These are phyloP conservation scores for Alternaria sp. DNA, from an alignment of 2,329 filamentous ascomycete species.

Conservation along the genomic window DNA sequence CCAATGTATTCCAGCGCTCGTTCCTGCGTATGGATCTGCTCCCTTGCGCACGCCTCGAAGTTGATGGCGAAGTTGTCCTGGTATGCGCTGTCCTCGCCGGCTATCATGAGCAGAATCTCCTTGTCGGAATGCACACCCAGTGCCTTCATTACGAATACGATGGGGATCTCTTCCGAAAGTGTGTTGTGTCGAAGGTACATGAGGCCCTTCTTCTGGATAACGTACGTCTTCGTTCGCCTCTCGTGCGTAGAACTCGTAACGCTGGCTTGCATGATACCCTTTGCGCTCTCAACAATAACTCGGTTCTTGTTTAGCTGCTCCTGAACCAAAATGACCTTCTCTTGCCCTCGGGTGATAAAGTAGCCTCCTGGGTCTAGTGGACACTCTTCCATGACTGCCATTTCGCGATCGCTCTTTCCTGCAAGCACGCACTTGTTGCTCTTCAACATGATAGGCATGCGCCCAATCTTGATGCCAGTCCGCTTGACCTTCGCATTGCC, in stretches of 20 bases:
- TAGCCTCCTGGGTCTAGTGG: conserved; percentile 96
- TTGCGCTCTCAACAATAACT: conserved; percentile 96
- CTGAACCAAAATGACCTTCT: conserved; percentile 98
- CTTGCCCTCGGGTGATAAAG: conserved; percentile 96
- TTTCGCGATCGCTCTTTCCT: conserved; percentile 83
- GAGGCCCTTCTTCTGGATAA: conserved; percentile 90
- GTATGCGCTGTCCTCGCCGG: conserved; percentile 84
- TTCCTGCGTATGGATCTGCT: conserved; percentile 88
- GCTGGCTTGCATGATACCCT: conserved; percentile 91
- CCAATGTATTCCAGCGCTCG: conserved; percentile 95
- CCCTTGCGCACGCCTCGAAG: conserved; percentile 88
- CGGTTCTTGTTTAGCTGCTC: conserved; percentile 99
- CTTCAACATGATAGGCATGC: conserved; percentile 95
- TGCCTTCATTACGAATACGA: conserved; percentile 91
- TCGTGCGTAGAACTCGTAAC: conserved; percentile 95
- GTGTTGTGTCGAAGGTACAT: conserved; percentile 93
- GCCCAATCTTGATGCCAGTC: conserved; percentile 78
- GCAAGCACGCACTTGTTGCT: conserved; percentile 91
- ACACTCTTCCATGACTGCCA: conserved; percentile 94
- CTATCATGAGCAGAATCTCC: conserved; percentile 90
- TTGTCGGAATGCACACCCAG: conserved; percentile 93
- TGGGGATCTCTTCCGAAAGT: conserved; percentile 89
- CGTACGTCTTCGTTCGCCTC: conserved; percentile 96
- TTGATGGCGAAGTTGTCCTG: conserved; percentile 96
- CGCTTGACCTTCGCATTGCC: conserved; percentile 78